These are phyloP conservation scores for Selaginella moellendorffii DNA, from an alignment of 75 land plant species.

Conservation along the genomic window DNA sequence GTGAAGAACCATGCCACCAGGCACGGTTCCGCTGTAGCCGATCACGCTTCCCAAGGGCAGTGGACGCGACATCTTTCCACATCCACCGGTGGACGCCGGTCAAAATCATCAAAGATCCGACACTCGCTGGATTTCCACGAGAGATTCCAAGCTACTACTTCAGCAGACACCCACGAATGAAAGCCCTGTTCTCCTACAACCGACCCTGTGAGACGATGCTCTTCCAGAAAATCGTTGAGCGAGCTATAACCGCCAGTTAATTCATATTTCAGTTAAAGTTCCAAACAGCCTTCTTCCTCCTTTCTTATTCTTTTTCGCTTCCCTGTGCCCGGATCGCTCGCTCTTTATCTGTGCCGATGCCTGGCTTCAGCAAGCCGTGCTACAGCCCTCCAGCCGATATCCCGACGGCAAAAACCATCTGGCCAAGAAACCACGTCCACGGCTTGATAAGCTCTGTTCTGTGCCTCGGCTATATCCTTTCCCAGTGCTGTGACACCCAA, in stretches of 20 bases:
- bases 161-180: neutral
- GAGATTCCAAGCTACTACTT: neutral
- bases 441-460: conserved; percentile 59
- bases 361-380: too few relatives aligned
- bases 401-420: conserved; percentile 77
- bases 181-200: too few relatives aligned
- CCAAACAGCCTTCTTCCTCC: too few relatives aligned
- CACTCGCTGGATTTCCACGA: neutral
- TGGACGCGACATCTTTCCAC: conserved; percentile 28
- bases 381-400: conserved; percentile 97
- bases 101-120: too few relatives aligned
- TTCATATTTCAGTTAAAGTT: too few relatives aligned
- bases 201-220: too few relatives aligned
- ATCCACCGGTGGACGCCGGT: too few relatives aligned
- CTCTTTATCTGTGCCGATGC: too few relatives aligned
- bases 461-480: conserved; percentile 65
- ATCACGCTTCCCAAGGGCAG: conserved; percentile 26
- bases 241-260: too few relatives aligned
- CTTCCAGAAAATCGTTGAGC: too few relatives aligned
- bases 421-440: conserved; percentile 72
- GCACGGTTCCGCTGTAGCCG: conserved; percentile 25
- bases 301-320: too few relatives aligned
- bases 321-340: too few relatives aligned
- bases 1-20: conserved; percentile 23
- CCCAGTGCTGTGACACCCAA: conserved; percentile 84